Percentiles rank a stretch among this genome's conserved stretches.
These are phyloP conservation scores for Stellera chamaejasme DNA, from an alignment of 345 rosid species.

Conservation along the genomic window DNA sequence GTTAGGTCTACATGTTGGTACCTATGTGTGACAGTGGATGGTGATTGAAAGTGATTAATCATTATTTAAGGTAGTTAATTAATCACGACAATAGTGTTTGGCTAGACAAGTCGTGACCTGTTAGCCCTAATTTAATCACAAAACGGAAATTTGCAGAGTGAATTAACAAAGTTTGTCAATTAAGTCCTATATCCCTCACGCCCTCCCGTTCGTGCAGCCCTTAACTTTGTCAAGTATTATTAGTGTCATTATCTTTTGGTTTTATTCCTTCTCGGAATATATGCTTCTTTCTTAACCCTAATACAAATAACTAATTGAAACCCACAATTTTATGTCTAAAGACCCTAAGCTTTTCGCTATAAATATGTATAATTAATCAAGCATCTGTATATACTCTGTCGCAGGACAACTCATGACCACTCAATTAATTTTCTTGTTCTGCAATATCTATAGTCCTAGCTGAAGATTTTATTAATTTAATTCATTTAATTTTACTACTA, in stretches of 20 bases:
- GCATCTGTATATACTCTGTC: too few relatives aligned
- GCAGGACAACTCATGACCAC: too few relatives aligned
- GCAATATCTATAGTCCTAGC: too few relatives aligned
- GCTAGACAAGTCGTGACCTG: constrained; percentile 43
- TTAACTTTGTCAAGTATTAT: constrained; percentile 9
- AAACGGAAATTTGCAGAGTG: not conserved
- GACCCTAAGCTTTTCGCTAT: not conserved
- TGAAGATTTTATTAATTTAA: too few relatives aligned
- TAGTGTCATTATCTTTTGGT: constrained; percentile 46
- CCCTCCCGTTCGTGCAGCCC: constrained; percentile 5
- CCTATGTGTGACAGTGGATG: constrained; percentile 34
- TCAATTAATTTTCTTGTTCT: too few relatives aligned
- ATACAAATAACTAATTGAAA: constrained; percentile 14
- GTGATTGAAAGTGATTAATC: constrained; percentile 28
- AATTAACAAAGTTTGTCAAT: not conserved
- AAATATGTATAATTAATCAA: not conserved
- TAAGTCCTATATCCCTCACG: not conserved
- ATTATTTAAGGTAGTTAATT: constrained; percentile 18
- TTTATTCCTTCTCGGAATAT: constrained; percentile 37
- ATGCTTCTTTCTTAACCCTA: constrained; percentile 8
- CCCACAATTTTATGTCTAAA: constrained; percentile 9
- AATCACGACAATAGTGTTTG: constrained; percentile 23
- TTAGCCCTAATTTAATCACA: constrained; percentile 20
- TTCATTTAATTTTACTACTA: too few relatives aligned
- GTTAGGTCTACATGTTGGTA: constrained; percentile 61